Base-by-base conservation (phyloP, 1,139 yeast species). In the Hyphopichia wangnamkhiaoensis region DNA sequence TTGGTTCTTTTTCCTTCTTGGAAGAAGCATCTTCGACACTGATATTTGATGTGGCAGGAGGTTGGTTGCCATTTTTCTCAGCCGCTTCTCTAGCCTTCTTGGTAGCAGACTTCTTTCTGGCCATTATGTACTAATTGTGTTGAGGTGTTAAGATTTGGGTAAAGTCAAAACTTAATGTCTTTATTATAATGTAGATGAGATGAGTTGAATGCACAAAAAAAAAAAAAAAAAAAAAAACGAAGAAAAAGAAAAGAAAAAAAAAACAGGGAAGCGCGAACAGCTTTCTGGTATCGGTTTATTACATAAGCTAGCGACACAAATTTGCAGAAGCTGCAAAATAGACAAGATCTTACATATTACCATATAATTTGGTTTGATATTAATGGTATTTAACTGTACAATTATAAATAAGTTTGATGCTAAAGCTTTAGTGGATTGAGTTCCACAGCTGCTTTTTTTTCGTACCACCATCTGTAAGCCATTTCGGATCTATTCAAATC, bases 41-140 rank as follows among this genome's bases (percentile, higher is more conserved):
- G n/a, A 14, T 9, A n/a, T n/a, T 25, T 15, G 7, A 18, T 30
- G 17, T 37, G 2, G 40, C 42, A 15, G 33, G 40, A 17, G 27
- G n/a, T 18, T 32, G 18, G 15, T 33, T 31, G 17, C 25, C 16
- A 10, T 19, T 32, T 16, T 35, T 37, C 24, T 43, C 56, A 15
- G 62, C 68, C 9, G 71, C 76, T 53, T 82, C 88, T 57, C 68
- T 75, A 27, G 93, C 94, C 61, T 71, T 84, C 56, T 84, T 86
- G 42, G 93, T 74, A 32, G 94, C 93, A 19, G 95, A 84, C 76
- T 88, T 88, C 82, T 88, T 88, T 79, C 96, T 82, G 34, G 95
- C 86, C 96, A 88, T 88, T 4, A 13, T 34, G 28, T 21, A 10
- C 10, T 10, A 21, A 21, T 21, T 16, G 5, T 27, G 30, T 27